Base-by-base conservation (phyloP, 129 eudicot species). In the Flaveria trinervia region DNA sequence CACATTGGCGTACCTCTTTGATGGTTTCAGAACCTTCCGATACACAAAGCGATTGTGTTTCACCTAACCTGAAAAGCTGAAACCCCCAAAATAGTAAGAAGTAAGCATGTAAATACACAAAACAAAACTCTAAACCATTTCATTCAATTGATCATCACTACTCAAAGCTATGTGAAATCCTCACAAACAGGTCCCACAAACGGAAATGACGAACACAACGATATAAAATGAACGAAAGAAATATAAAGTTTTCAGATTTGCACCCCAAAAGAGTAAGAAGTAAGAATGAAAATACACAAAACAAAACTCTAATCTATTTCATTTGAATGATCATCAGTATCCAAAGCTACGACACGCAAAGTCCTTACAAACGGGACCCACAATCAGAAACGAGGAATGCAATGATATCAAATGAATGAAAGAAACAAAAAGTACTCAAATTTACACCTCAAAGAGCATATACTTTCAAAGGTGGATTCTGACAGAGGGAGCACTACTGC, bases 11-110 rank as follows among this genome's bases (percentile, higher is more conserved):
- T 84, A 93, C 98, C 98, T 93, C 96, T 67, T 85, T 82, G 73
- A 48, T 74, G 72, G 77, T 49, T 80, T 88, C 97, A 23, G 86
- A 78, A 49, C 79, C 89, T 82, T 85, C 92, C 7, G 86, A 85
- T 49, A 90, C 77, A 71, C 95, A 93, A 60, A 93, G 67, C 5
- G 87, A 88, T 54, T 85, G 88, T 54, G 77, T 64, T 12, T 89
- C 83, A 46, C 95, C 83, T 52, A 93, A 80, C 80, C 84, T 90
- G 86, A 86, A 84, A 80, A 90, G 80, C 98, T 93, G 86, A 78
- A 72, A 20, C 55, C 7, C 75, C 68, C 54, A 65, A 57, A 81
- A 56, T 23, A 69, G 36, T 4, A 48, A 75, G 67, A 55, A 46
- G 61, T 30, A 43, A 56, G 46, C n/a, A 72, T 30, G 9, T 54